Percentiles rank a stretch among this genome's conserved stretches.
phyloP scores from a whole-genome alignment of 202 grass and related monocot species.

The Setaria viridis region DNA sequence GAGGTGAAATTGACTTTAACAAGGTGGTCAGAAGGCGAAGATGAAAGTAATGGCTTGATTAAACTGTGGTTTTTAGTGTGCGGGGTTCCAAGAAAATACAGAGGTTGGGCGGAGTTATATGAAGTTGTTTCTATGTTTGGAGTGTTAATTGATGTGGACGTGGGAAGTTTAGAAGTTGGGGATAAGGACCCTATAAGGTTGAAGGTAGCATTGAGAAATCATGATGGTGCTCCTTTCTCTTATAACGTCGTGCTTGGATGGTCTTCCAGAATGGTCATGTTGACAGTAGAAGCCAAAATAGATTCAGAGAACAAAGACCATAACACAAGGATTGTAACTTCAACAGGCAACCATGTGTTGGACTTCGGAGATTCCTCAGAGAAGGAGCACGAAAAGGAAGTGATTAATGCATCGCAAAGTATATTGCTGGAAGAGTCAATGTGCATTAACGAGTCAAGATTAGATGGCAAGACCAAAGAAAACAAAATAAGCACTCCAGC shows the following conservation, averaged over 20 bases:
- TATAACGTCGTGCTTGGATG: constrained; percentile 33
- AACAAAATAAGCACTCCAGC: constrained; percentile 28
- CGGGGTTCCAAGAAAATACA: constrained; percentile 47
- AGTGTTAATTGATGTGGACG: constrained; percentile 47
- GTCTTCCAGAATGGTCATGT: constrained; percentile 37
- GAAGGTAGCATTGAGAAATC: constrained; percentile 27
- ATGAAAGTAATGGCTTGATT: constrained; percentile 29
- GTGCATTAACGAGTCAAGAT: constrained; percentile 17
- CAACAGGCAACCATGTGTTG: not conserved
- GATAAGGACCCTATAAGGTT: constrained; percentile 49
- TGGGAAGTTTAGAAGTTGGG: constrained; percentile 42
- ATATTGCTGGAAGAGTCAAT: not conserved
- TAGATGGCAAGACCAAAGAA: constrained; percentile 22
- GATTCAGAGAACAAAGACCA: not conserved
- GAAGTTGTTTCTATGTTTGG: constrained; percentile 47
- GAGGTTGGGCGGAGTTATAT: constrained; percentile 53
- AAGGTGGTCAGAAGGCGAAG: constrained; percentile 32
- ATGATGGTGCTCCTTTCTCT: constrained; percentile 36
- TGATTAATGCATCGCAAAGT: not conserved
- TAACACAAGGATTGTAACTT: not conserved
- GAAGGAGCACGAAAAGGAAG: constrained; percentile 16
- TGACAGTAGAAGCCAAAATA: constrained; percentile 41
- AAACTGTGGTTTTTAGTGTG: constrained; percentile 44
- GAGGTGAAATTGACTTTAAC: constrained; percentile 32
- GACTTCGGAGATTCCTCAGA: not conserved